These are phyloP conservation scores for Pholiota microspora DNA, from an alignment of 768 basidiomycete genomes.

Conservation along the genomic window DNA sequence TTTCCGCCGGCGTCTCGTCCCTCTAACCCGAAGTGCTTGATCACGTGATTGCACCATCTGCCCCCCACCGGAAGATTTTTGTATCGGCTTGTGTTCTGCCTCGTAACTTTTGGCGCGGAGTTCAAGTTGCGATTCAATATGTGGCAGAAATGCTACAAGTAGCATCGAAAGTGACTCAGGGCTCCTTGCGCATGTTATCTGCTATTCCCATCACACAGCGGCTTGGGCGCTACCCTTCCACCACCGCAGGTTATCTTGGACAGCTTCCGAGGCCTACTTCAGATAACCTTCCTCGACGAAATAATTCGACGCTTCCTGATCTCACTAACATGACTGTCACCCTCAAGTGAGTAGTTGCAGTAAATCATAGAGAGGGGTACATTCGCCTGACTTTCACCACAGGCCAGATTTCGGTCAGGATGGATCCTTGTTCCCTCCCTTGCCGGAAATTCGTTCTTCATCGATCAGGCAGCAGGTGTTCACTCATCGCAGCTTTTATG, in stretches of 20 bases:
- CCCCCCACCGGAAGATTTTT: not conserved
- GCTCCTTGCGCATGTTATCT: slow-evolving; percentile 11
- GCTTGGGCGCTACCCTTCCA: not conserved
- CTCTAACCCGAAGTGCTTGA: not conserved
- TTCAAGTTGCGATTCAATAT: slow-evolving; percentile 24
- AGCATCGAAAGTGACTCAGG: slow-evolving; percentile 13
- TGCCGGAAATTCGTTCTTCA: slow-evolving; percentile 52
- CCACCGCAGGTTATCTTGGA: not conserved
- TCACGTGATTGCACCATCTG: slow-evolving; percentile 1
- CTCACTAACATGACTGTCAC: slow-evolving; percentile 5
- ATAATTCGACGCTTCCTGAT: not conserved
- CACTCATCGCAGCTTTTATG: slow-evolving; percentile 73
- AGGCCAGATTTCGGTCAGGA: slow-evolving; percentile 45
- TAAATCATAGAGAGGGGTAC: not conserved
- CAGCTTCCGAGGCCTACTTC: not conserved
- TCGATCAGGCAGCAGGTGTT: slow-evolving; percentile 56
- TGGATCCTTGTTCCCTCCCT: slow-evolving; percentile 48
- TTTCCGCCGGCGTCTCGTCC: not conserved
- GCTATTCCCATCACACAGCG: slow-evolving; percentile 9
- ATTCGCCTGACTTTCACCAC: not conserved
- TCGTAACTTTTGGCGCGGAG: slow-evolving; percentile 22
- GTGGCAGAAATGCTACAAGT: slow-evolving; percentile 10
- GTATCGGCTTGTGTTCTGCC: slow-evolving; percentile 14
- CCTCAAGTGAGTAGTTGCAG: slow-evolving; percentile 9
- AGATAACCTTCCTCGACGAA: not conserved